Base-by-base conservation (phyloP, 345 rosid species). In the Euphorbia peplus region DNA sequence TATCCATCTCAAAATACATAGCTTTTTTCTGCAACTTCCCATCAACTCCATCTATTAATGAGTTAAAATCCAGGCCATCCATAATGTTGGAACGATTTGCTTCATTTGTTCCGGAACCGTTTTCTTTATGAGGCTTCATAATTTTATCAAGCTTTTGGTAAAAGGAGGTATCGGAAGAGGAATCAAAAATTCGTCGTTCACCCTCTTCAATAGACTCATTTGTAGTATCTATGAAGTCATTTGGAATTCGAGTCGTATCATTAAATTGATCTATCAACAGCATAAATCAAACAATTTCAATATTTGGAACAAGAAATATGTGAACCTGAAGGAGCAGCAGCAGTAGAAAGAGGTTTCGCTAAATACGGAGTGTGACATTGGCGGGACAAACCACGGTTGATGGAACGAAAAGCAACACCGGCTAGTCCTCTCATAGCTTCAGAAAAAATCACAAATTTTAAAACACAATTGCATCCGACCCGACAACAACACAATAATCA, bases 21-120 rank as follows among this genome's bases (percentile, higher is more conserved):
- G 91, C 86, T 11, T 83, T 81, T 58, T 79, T 60, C 78, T 75
- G 72, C 70, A 89, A 66, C 75, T 81, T 78, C 5, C 69, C 83
- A 72, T 81, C 83, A 70, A 87, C 68, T 16, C 86, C 86, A 77
- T 89, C 87, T 0, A 79, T n/a, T 67, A 75, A 28, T 2, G 75
- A 18, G 71, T 53, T 52, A 61, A 59, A 29, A 60, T 52, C 64
- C 2, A 51, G 16, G 19, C 14, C 75, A 47, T 52, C 73, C 59
- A 44, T 9, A 52, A 1, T 50, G 8, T 28, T 35, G 25, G 37
- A 54, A 54, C 56, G 10, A 50, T 41, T 30, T 50, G 37, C 57
- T 28, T 55, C 53, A 37, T 64, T 58, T 64, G 5, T 32, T 29
- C 60, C 4, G 0, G 39, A 18, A 8, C 59, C 35, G 18, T 18